Base-by-base conservation (phyloP, 176 grass and related monocot genomes). In the Secale cereale region DNA sequence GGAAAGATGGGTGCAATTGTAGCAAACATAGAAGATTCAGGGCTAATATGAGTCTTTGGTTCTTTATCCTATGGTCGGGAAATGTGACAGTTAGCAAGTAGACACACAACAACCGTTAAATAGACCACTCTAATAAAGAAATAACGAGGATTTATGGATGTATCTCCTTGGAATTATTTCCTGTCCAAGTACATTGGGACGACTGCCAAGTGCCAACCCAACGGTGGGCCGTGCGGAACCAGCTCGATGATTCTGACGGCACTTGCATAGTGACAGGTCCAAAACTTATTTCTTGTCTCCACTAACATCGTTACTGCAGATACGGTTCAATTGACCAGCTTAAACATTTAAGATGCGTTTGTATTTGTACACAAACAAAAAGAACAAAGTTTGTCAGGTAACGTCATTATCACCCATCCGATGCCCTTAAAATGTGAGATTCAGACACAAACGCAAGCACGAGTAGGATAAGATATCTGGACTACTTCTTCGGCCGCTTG, bases 151-250 rank as follows among this genome's bases (percentile, higher is more conserved):
- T 20, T 77, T 15, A 35, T 43, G 35, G 46, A 35, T 22, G 48
- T 15, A 31, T 20, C 48, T 59, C 29, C 59, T 87, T 87, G 71
- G 36, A 68, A 17, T 52, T 30, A 33, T 67, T 32, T 63, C 35
- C 0, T 71, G 41, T 32, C 45, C 64, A 14, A 20, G 35, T 78
- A 39, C 39, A 30, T 37, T 23, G 52, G 36, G 33, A 13, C 20
- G 28, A 23, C 40, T 78, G 81, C 74, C 81, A 84, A 65, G 59
- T 84, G 87, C 59, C 63, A 54, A 33, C 40, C 6, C 2, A 46
- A 46, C 35, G 29, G 22, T 72, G 43, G 48, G 36, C 4, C 12
- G 4, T 50, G 22, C 16, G 31, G 54, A 79, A 16, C n/a, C 12
- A 31, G 32, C 63, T 69, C 70, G 29, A 77, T 37, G 71, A 65